Base-by-base conservation (phyloP, 2,329 filamentous ascomycete species). In the Colletotrichum sansevieriae region DNA sequence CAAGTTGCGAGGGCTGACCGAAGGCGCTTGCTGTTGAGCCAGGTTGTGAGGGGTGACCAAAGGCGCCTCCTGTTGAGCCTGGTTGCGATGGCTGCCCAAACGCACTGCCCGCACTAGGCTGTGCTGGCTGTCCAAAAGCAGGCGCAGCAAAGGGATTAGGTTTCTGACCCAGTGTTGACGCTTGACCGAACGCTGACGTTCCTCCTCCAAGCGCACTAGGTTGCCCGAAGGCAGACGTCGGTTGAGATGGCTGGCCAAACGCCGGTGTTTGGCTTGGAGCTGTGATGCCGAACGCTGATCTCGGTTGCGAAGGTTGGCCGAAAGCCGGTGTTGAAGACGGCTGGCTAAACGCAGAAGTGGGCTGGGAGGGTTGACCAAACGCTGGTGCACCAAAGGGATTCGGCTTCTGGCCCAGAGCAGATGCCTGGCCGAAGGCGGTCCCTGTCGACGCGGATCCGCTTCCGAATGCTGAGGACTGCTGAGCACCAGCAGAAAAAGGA, bases 391-490 rank as follows among this genome's bases (percentile, higher is more conserved):
- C 77, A 58, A 79, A 79, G 1, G 76, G 74, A 64, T 73, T 80
- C 1, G 72, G 70, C 46, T 73, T 74, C 25, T 55, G 71, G 46
- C 76, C 74, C 1, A 78, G 63, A 7, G 75, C 73, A 44, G 82
- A 76, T 11, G 81, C 74, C 41, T 85, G 81, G 2, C 84, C 82
- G 70, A 89, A 88, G 1, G 79, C 74, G 55, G 76, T 80, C 11
- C 75, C 59, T 2, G 57, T 62, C 29, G 63, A 35, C 15, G 57
- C 29, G 11, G 49, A 3, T 13, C 54, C 49, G 55, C 33, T 51
- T 15, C 66, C 65, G 13, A 65, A 69, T 4, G 62, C 29, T 33
- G 66, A 70, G 11, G 69, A 13, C 3, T 44, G 52, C 15, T 71
- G 47, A 9, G 7, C 41, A 15, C 60, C 66, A 7, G 54, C 43